phyloP scores from a whole-genome alignment of 371 early-diverging fungal genomes.

The Apophysomyces trapeziformis region DNA sequence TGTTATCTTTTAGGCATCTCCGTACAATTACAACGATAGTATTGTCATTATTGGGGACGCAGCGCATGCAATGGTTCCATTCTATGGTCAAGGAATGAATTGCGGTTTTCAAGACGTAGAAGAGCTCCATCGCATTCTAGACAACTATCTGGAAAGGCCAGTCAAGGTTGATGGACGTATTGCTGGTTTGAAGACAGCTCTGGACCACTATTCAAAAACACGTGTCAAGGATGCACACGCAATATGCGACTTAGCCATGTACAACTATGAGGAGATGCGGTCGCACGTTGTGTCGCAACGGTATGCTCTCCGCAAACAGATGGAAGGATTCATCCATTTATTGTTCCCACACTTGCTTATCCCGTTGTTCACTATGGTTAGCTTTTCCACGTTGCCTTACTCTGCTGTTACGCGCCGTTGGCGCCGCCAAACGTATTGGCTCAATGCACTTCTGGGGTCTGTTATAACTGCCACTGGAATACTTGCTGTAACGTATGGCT shows the following conservation, averaged over 20 bases:
- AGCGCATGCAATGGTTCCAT: constrained; percentile 98
- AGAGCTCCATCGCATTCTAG: constrained; percentile 75
- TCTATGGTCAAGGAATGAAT: constrained; percentile 98
- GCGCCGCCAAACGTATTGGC: constrained; percentile 61
- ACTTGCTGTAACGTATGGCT: constrained; percentile 20
- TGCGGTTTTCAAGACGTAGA: constrained; percentile 96
- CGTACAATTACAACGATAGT: constrained; percentile 80
- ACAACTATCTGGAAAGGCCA: constrained; percentile 51
- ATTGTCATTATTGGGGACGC: constrained; percentile 94
- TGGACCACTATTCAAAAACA: constrained; percentile 73
- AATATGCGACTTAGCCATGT: constrained; percentile 94
- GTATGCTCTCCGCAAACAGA: constrained; percentile 76
- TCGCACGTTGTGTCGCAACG: constrained; percentile 72
- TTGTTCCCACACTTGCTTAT: constrained; percentile 74
- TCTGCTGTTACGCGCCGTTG: constrained; percentile 68
- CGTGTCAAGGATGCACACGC: constrained; percentile 86
- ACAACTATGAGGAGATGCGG: constrained; percentile 96
- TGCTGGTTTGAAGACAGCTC: constrained; percentile 54
- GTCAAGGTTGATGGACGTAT: constrained; percentile 14
- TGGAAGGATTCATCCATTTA: constrained; percentile 79
- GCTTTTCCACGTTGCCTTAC: constrained; percentile 90
- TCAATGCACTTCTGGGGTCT: constrained; percentile 35
- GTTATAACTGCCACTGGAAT: constrained; percentile 16
- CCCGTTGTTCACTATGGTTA: constrained; percentile 97
- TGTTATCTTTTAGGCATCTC: constrained; percentile 63